Base-by-base conservation (phyloP, 441 rosid genomes). In the Arabidopsis lyrata region DNA sequence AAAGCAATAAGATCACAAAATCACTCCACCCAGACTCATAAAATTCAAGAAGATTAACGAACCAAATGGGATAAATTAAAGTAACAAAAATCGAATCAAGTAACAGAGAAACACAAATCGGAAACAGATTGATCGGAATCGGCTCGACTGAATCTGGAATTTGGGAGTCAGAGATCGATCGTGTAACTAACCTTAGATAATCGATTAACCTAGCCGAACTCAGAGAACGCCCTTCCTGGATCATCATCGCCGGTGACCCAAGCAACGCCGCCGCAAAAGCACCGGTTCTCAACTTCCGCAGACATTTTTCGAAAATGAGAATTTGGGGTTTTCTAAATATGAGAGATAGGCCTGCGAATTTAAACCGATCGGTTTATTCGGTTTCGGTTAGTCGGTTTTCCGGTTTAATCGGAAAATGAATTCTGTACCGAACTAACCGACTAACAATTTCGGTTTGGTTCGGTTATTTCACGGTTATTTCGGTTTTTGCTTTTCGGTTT, bases 111-210 rank as follows among this genome's bases (percentile, higher is more conserved):
- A 57, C 60, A 74, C 80, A 83, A 83, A 80, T 77, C 80, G 76
- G 63, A 78, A 54, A 29, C 69, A 49, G 55, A 79, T 42, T 14
- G 49, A 41, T 38, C 50, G 50, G 50, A 22, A 61, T 61, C 52
- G 16, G 1, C 18, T 5, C 10, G 10, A 53, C 16, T 52, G 8
- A 18, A 24, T 11, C 35, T 10, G 27, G 27, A 24, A 24, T 24
- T 24, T 24, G 27, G 1, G 70, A 78, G 66, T 56, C 75, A 24
- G 27, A 86, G 81, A 84, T 82, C 83, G 69, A 86, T 77, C 11
- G 10, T 53, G 83, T 48, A 83, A 89, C 90, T 80, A 89, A 91
- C 93, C 97, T 91, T 91, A 88, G 95, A 2, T 24, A 87, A 61
- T 91, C 97, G 68, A 89, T 29, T 4, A 81, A 89, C 65, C 27